Evolutionary conservation across 306 rosid species (phyloP).

Genomic region (Rosa persica): DNA sequence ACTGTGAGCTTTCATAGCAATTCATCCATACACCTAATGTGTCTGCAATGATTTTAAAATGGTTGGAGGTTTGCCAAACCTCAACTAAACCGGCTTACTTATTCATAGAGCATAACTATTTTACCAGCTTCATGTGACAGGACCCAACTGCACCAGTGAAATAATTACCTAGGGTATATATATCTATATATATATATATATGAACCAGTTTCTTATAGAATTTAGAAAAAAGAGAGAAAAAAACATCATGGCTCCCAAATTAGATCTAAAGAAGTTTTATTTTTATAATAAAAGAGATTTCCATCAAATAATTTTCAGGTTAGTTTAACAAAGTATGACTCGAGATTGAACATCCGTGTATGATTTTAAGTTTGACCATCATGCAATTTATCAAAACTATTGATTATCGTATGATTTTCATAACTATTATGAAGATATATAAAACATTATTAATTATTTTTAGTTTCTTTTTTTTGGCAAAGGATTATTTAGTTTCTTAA

Average conservation of each 20-base stretch:
- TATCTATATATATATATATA: no score
- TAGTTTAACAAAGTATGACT: not conserved
- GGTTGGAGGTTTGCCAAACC: slow-evolving; percentile 55
- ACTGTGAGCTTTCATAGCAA: not conserved
- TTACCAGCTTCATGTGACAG: slow-evolving; percentile 19
- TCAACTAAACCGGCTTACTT: slow-evolving; percentile 21
- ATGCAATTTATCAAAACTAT: no score
- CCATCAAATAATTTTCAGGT: not conserved
- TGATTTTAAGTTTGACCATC: not conserved
- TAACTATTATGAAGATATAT: no score
- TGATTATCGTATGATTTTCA: no score
- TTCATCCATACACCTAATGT: slow-evolving; percentile 16
- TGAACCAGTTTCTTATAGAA: not conserved
- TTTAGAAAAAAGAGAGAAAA: not conserved
- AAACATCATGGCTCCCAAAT: no score
- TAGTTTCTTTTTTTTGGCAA: no score
- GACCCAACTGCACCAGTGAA: not conserved
- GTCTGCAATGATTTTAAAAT: slow-evolving; percentile 8
- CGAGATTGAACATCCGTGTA: not conserved
- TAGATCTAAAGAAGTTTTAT: not conserved
- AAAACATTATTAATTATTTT: no score
- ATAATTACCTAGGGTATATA: not conserved
- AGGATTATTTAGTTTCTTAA: no score
- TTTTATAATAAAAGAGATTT: no score
- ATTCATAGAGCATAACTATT: not conserved